phyloP scores from a whole-genome alignment of 176 grass and related monocot species.

The Raddia guianensis region DNA sequence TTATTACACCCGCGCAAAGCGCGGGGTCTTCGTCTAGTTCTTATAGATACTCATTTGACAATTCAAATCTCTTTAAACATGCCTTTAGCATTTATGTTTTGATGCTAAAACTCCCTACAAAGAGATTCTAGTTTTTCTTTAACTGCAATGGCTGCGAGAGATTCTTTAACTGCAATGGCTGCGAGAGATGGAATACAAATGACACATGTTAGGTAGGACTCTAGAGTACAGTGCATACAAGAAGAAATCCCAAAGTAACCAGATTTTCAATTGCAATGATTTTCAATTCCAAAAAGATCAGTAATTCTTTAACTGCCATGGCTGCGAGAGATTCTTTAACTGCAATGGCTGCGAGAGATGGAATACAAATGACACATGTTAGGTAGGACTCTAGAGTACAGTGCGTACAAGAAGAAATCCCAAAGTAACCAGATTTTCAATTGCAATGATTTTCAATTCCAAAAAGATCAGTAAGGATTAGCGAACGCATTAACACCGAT shows the following conservation, averaged over 20 bases:
- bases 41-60: conserved; percentile 12
- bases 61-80: conserved; percentile 27
- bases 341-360: conserved; percentile 66
- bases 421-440: conserved; percentile 13
- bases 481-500: too few relatives aligned
- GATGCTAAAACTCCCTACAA: conserved; percentile 88
- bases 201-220: conserved; percentile 24
- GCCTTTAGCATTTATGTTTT: conserved; percentile 98
- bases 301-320: too few relatives aligned
- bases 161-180: conserved; percentile 86
- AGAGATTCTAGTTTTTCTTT: conserved; percentile 91
- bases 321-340: too few relatives aligned
- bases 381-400: conserved; percentile 17
- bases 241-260: background rate
- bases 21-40: too few relatives aligned
- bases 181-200: conserved; percentile 41
- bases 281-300: too few relatives aligned
- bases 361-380: conserved; percentile 30
- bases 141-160: too few relatives aligned
- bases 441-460: background rate
- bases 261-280: background rate
- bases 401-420: background rate
- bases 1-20: too few relatives aligned
- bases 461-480: too few relatives aligned
- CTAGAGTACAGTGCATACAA: background rate